Evolutionary conservation across 2,329 filamentous ascomycete species (phyloP).

Genomic region (Fusarium solani-melongenae): DNA sequence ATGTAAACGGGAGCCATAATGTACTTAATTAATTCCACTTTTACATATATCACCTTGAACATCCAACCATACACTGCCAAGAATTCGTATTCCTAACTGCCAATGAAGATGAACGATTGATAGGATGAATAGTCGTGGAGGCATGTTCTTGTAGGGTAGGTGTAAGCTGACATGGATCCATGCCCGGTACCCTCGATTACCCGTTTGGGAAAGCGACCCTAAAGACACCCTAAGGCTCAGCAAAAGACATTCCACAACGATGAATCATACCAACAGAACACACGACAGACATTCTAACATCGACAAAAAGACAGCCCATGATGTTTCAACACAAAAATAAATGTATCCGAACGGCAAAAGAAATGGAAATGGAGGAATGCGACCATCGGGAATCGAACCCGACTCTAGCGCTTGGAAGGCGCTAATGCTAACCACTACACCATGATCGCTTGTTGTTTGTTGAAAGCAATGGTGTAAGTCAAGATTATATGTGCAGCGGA

Average conservation of each 20-base stretch:
- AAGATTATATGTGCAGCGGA: neutral
- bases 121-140: neutral
- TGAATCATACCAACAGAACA: neutral
- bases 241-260: neutral
- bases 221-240: neutral
- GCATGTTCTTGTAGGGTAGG: neutral
- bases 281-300: neutral
- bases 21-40: neutral
- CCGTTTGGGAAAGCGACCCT: neutral
- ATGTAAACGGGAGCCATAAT: neutral
- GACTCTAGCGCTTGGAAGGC: slow-evolving; percentile 11
- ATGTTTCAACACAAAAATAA: neutral
- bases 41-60: too few species aligned
- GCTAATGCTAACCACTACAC: slow-evolving; percentile 12
- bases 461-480: neutral
- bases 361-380: neutral
- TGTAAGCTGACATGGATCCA: neutral
- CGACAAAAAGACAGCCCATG: neutral
- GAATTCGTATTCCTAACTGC: neutral
- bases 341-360: neutral
- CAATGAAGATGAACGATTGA: neutral
- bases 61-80: neutral
- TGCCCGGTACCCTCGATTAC: neutral
- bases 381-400: slow-evolving; percentile 9
- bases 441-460: neutral